phyloP scores from a whole-genome alignment of 805 yeast genomes.

The Candida mattraensis region DNA sequence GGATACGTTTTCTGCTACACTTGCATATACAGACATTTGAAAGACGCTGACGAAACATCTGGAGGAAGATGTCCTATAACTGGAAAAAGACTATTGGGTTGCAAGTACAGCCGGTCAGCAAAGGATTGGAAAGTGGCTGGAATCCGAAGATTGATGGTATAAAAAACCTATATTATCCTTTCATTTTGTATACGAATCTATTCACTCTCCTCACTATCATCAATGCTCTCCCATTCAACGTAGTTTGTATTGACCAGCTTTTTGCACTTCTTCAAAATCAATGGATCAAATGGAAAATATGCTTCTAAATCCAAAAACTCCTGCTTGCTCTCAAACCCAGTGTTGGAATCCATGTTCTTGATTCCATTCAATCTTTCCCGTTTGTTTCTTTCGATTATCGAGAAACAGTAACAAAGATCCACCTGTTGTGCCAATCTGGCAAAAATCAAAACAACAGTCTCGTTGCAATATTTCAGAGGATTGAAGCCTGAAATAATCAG shows the following conservation, averaged over 20 bases:
- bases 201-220: constrained; percentile 42
- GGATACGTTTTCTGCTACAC: constrained; percentile 89
- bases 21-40: constrained; percentile 70
- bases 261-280: constrained; percentile 65
- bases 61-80: constrained; percentile 87
- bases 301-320: constrained; percentile 88
- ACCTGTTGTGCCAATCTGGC: constrained; percentile 89
- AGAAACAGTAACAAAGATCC: constrained; percentile 89
- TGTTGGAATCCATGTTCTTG: constrained; percentile 20
- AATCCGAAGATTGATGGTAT: constrained; percentile 70
- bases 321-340: constrained; percentile 47
- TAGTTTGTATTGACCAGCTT: constrained; percentile 53
- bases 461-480: constrained; percentile 90
- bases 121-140: constrained; percentile 76
- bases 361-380: constrained; percentile 58
- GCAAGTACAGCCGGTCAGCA: constrained; percentile 57
- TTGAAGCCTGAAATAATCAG: constrained; percentile 85
- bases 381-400: constrained; percentile 88
- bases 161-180: constrained; percentile 1
- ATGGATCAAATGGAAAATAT: constrained; percentile 96
- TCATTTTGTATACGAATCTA: constrained; percentile 4
- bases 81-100: constrained; percentile 67
- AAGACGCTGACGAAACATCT: constrained; percentile 42
- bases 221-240: constrained; percentile 83
- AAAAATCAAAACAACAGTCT: constrained; percentile 88